Percentiles rank a stretch among this genome's conserved stretches.
Evolutionary conservation across 2,329 filamentous ascomycete genomes (phyloP).

Genomic region (Pseudogymnoascus sp.): DNA sequence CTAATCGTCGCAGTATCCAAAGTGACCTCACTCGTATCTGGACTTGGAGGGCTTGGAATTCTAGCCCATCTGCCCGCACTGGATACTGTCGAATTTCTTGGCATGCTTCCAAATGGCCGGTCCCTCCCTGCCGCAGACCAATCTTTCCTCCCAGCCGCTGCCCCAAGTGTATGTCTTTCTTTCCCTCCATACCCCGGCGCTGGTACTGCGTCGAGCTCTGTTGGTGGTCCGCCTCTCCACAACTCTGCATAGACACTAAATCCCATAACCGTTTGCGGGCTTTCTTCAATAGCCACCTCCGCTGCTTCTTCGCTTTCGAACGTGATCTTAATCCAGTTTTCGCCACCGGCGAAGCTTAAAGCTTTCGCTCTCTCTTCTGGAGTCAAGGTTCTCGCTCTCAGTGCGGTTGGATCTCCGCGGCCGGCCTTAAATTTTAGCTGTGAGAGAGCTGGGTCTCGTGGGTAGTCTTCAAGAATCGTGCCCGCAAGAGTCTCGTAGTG

Average conservation of each 20-base stretch:
- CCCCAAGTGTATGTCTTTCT: background rate
- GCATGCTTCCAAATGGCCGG: constrained; percentile 1
- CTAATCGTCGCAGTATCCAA: constrained; percentile 47
- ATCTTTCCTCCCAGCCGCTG: background rate
- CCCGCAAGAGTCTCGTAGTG: constrained; percentile 85
- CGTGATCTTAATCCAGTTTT: constrained; percentile 87
- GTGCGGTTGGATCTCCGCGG: constrained; percentile 62
- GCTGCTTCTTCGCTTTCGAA: constrained; percentile 68
- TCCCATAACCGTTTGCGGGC: constrained; percentile 63
- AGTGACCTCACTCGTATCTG: constrained; percentile 31
- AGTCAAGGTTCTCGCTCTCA: constrained; percentile 56
- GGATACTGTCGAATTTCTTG: background rate
- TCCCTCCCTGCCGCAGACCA: background rate
- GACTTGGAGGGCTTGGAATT: background rate
- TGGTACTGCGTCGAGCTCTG: constrained; percentile 55
- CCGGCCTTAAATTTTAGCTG: constrained; percentile 65
- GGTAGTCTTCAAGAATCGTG: constrained; percentile 85
- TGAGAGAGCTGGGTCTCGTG: constrained; percentile 68
- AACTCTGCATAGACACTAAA: constrained; percentile 63
- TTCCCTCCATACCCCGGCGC: constrained; percentile 5
- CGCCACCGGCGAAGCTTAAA: constrained; percentile 71
- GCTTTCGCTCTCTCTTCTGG: constrained; percentile 68
- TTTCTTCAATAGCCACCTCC: constrained; percentile 59
- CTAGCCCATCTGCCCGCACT: background rate
- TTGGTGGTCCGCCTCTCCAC: constrained; percentile 57